phyloP scores from a whole-genome alignment of 768 basidiomycete species.

The Brasilioporus rufonigricans region DNA sequence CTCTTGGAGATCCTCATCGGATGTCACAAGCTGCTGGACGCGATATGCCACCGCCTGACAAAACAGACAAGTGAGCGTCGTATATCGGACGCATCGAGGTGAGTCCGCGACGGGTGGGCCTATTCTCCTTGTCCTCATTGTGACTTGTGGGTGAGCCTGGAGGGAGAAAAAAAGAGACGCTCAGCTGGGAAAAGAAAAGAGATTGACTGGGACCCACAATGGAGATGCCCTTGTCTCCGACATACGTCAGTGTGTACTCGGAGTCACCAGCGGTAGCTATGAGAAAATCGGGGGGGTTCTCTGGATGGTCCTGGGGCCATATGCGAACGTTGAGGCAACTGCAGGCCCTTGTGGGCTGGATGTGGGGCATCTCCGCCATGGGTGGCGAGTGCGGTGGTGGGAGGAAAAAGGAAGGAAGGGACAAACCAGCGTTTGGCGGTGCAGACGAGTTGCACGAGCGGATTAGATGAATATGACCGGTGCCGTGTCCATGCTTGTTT shows the following conservation, averaged over 20 bases:
- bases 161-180: slow-evolving; percentile 9
- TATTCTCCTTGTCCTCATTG: slow-evolving; percentile 58
- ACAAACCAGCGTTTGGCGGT: slow-evolving; percentile 26
- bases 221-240: slow-evolving; percentile 63
- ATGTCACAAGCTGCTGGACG: slow-evolving; percentile 56
- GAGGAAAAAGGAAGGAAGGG: slow-evolving; percentile 17
- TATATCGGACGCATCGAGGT: slow-evolving; percentile 55
- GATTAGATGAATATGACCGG: slow-evolving; percentile 35
- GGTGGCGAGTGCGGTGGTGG: slow-evolving; percentile 13
- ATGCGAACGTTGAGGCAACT: slow-evolving; percentile 72
- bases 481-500: slow-evolving; percentile 29
- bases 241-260: slow-evolving; percentile 55
- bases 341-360: slow-evolving; percentile 47
- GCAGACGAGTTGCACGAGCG: slow-evolving; percentile 19
- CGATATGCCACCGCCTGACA: slow-evolving; percentile 69
- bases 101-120: slow-evolving; percentile 42
- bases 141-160: slow-evolving; percentile 70
- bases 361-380: slow-evolving; percentile 25
- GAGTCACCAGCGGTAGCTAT: slow-evolving; percentile 22
- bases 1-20: slow-evolving; percentile 57
- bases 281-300: slow-evolving; percentile 37
- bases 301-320: slow-evolving; percentile 30
- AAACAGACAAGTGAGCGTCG: slow-evolving; percentile 64
- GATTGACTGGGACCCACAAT: slow-evolving; percentile 47
- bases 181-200: neutral